Percentiles rank a stretch among this genome's conserved stretches.
Conservation (phyloP, 768 basidiomycete species). For the Suillus decipiens region DNA sequence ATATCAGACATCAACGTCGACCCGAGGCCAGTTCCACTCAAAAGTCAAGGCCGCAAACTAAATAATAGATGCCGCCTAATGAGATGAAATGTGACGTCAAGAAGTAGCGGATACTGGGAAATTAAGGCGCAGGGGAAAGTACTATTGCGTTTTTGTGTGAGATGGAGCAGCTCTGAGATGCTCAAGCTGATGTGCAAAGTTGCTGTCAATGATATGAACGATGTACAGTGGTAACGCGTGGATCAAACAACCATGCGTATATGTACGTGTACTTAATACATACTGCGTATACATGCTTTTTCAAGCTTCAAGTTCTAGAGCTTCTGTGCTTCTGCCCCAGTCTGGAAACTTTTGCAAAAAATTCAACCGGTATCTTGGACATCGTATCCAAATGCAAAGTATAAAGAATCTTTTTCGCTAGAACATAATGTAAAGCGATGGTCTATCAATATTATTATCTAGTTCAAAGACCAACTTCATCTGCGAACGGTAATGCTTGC, state of each 20-base stretch:
- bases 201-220: background rate
- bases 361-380: background rate
- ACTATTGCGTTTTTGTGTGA: background rate
- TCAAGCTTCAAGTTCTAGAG: background rate
- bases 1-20: constrained; percentile 63
- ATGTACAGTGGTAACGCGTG: background rate
- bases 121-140: background rate
- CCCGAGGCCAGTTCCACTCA: constrained; percentile 6
- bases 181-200: background rate
- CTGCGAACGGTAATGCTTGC: constrained; percentile 74
- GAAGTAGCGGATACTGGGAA: background rate
- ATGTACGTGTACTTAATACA: background rate
- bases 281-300: background rate
- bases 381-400: constrained; percentile 1
- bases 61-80: background rate
- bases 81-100: background rate
- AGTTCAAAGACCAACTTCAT: constrained; percentile 76
- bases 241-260: background rate
- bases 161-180: background rate
- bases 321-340: background rate
- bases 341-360: background rate
- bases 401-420: constrained; percentile 4
- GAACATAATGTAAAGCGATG: constrained; percentile 2
- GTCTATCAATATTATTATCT: constrained; percentile 7
- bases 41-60: background rate